Conservation (phyloP, 2,329 filamentous ascomycete genomes). For the Epichloe uncinata region DNA sequence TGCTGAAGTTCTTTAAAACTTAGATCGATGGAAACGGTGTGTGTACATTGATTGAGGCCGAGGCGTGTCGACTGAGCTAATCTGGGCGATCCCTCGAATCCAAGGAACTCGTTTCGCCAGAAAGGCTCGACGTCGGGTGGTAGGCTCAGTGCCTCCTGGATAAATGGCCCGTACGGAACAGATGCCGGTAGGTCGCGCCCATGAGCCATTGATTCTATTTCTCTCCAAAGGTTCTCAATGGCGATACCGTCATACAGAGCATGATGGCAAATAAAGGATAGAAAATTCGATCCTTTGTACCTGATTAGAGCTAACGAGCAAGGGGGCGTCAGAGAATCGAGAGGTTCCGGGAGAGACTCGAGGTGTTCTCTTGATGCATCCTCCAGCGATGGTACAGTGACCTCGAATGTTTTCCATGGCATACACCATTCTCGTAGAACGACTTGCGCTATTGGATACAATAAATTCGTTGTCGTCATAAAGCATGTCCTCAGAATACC, state of each 20-base stretch:
- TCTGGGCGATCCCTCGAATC: slow-evolving; percentile 26
- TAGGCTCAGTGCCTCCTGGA: slow-evolving; percentile 42
- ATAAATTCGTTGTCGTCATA: slow-evolving; percentile 44
- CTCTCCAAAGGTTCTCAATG: slow-evolving; percentile 53
- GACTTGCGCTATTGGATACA: slow-evolving; percentile 58
- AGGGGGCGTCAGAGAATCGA: slow-evolving; percentile 33
- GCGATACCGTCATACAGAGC: slow-evolving; percentile 78
- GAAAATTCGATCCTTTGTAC: slow-evolving; percentile 17
- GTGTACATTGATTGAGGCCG: slow-evolving; percentile 16
- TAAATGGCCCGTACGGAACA: slow-evolving; percentile 48
- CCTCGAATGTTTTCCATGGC: slow-evolving; percentile 26
- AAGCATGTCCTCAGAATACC: slow-evolving; percentile 71
- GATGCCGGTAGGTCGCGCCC: slow-evolving; percentile 32
- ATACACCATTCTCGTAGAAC: slow-evolving; percentile 38
- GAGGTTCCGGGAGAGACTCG: slow-evolving; percentile 20
- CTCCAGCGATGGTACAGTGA: slow-evolving; percentile 20
- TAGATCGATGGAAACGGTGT: slow-evolving; percentile 17
- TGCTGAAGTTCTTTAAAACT: slow-evolving; percentile 33
- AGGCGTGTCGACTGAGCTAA: slow-evolving; percentile 12
- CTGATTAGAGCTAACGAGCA: slow-evolving; percentile 31
- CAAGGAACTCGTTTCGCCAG: slow-evolving; percentile 47
- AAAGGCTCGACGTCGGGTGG: slow-evolving; percentile 42
- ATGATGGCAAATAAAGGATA: slow-evolving; percentile 55
- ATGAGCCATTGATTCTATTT: slow-evolving; percentile 49
- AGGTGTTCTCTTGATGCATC: slow-evolving; percentile 27